Conservation (phyloP, 306 rosid species). For the Inga leiocalycina region DNA sequence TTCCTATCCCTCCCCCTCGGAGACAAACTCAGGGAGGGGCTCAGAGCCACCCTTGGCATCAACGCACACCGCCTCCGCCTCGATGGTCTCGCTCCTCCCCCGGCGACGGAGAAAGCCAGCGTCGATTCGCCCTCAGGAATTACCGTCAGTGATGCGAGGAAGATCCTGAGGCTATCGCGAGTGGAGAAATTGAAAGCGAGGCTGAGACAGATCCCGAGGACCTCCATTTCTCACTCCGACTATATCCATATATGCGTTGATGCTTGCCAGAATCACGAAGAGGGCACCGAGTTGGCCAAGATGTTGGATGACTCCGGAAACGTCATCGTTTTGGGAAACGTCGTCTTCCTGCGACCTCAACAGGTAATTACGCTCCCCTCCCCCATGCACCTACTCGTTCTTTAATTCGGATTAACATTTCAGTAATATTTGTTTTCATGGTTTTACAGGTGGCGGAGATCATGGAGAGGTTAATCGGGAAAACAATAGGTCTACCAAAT, state of each 20-base stretch:
- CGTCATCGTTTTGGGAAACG: slow-evolving; percentile 86
- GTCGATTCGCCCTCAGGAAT: slow-evolving; percentile 24
- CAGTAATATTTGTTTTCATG: no score
- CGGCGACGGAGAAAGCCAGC: background rate
- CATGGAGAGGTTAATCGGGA: slow-evolving; percentile 54
- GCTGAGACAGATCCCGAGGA: slow-evolving; percentile 50
- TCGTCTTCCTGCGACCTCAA: slow-evolving; percentile 82
- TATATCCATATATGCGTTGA: slow-evolving; percentile 66
- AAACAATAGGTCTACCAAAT: slow-evolving; percentile 50
- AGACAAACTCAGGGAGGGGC: slow-evolving; percentile 35
- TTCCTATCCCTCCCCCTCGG: slow-evolving; percentile 49
- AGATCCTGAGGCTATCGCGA: slow-evolving; percentile 62
- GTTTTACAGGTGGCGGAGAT: slow-evolving; percentile 65
- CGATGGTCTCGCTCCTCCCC: background rate
- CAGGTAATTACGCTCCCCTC: slow-evolving; percentile 52
- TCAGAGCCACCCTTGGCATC: background rate
- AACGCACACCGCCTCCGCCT: background rate
- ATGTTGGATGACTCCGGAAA: slow-evolving; percentile 69
- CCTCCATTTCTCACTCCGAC: slow-evolving; percentile 58
- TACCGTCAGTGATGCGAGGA: slow-evolving; percentile 59
- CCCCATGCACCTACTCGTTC: background rate
- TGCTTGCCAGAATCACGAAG: slow-evolving; percentile 48
- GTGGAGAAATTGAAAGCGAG: slow-evolving; percentile 73
- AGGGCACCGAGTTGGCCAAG: slow-evolving; percentile 73
- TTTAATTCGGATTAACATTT: background rate